Base-by-base conservation (phyloP, 192 early-diverging fungal species). In the Dimargaris verticillata region DNA sequence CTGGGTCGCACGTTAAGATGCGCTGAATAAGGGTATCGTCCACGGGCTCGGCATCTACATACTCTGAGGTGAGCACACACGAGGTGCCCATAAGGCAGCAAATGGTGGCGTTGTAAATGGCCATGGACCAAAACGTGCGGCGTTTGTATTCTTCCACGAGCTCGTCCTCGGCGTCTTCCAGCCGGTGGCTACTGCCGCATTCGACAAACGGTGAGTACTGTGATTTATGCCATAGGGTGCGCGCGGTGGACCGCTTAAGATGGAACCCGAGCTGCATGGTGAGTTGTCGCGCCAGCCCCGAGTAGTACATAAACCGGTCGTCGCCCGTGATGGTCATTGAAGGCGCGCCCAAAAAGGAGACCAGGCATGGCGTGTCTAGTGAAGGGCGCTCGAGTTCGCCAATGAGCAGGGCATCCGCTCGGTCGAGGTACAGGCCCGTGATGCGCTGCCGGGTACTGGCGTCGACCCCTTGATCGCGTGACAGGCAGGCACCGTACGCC, bases 351-450 rank as follows among this genome's bases (percentile, higher is more conserved):
- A 55, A n/a, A 1, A 18, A 18, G 28, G 33, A 55, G 53, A 55
- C 17, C 3, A 55, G 18, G 33, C 28, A 33, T 26, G 53, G 53
- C 7, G 53, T 55, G 15, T 33, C 53, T 6, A 55, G 33, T 11
- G 53, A 29, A 0, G 53, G 53, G 15, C 17, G 33, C 17, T 25
- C 53, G 15, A 55, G 18, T 18, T 55, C 53, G 0, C 17, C 26
- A n/a, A 29, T 33, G 10, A 55, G 53, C 15, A 25, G 18, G 6
- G 28, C 28, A n/a, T 55, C 28, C 26, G 28, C 53, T n/a, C 53
- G 53, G 33, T 55, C 53, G 22, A 55, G 33, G 53, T 55, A 55
- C 53, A 55, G 17, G 18, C 18, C 17, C 22, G 53, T 28, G 17
- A 55, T 33, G 14, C 26, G 4, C 28, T 28, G 53, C 1, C 53